Percentiles rank a stretch among this genome's conserved stretches.
Evolutionary conservation across 2,329 filamentous ascomycete genomes (phyloP).

Genomic region (Fusarium napiforme): DNA sequence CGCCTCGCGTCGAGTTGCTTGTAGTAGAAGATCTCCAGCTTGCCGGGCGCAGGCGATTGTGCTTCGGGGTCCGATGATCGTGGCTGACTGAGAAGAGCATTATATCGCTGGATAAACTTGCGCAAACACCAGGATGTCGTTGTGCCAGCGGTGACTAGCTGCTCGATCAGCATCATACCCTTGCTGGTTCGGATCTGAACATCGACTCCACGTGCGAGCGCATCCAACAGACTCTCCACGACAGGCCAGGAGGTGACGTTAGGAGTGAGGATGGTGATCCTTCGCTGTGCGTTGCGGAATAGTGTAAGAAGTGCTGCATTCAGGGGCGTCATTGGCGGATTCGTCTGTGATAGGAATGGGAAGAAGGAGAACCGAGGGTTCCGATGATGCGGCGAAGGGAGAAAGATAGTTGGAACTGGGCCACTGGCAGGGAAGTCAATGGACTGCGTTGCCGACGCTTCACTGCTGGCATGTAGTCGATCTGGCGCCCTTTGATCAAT

Average conservation of each 20-base stretch:
- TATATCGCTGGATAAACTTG: slow-evolving; percentile 67
- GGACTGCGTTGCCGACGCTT: slow-evolving; percentile 47
- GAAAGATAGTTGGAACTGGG: slow-evolving; percentile 66
- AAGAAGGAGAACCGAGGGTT: slow-evolving; percentile 73
- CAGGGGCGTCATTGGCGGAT: slow-evolving; percentile 72
- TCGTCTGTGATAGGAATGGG: slow-evolving; percentile 61
- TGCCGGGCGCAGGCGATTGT: slow-evolving; percentile 56
- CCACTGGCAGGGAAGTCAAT: slow-evolving; percentile 38
- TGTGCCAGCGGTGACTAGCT: slow-evolving; percentile 81
- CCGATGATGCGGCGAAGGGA: slow-evolving; percentile 79
- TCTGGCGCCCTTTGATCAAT: background rate
- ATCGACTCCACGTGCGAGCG: slow-evolving; percentile 73
- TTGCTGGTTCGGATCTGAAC: slow-evolving; percentile 75
- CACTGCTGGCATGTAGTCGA: background rate
- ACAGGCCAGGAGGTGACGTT: slow-evolving; percentile 78
- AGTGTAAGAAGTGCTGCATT: slow-evolving; percentile 73
- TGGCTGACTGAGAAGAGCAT: slow-evolving; percentile 41
- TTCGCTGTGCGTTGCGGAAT: slow-evolving; percentile 65
- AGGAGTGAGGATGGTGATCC: slow-evolving; percentile 78
- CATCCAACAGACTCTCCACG: slow-evolving; percentile 68
- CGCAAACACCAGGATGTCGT: slow-evolving; percentile 74
- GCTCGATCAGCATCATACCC: slow-evolving; percentile 80
- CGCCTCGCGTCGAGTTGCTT: slow-evolving; percentile 50
- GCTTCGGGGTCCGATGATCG: slow-evolving; percentile 54
- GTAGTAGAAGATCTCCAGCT: slow-evolving; percentile 70